Evolutionary conservation across 1,284 basidiomycete genomes (phyloP).

Genomic region (Ustilago nuda): DNA sequence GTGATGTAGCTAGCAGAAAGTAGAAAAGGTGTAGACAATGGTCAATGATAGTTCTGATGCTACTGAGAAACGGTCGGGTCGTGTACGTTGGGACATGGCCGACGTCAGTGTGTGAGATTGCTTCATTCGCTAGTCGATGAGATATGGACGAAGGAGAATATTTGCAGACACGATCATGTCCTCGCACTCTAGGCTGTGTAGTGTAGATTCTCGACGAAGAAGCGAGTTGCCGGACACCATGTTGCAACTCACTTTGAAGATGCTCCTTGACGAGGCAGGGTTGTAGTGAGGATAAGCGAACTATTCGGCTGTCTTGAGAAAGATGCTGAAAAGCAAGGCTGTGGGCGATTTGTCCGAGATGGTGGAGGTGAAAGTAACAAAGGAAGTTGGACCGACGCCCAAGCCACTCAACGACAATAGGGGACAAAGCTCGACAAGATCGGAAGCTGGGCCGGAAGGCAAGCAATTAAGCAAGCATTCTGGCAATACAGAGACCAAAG

Average conservation of each 20-base stretch:
- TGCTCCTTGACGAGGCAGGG: neutral
- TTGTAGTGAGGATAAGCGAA: neutral
- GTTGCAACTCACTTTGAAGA: neutral
- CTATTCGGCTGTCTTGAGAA: neutral
- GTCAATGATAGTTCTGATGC: neutral
- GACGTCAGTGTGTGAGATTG: neutral
- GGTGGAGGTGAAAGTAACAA: neutral
- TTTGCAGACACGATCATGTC: no score
- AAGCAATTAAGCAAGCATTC: neutral
- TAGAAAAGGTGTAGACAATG: neutral
- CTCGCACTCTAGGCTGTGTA: no score
- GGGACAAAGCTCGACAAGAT: neutral
- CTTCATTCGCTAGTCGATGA: neutral
- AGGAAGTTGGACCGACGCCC: neutral
- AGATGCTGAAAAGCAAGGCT: neutral
- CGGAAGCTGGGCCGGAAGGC: neutral
- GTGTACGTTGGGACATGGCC: constrained; percentile 1
- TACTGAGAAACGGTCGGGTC: neutral
- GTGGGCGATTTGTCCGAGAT: neutral
- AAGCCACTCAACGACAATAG: neutral
- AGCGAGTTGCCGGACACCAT: neutral
- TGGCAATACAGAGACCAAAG: neutral
- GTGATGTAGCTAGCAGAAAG: neutral
- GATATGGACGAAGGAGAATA: neutral
- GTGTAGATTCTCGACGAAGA: no score